Evolutionary conservation across 768 basidiomycete species (phyloP).

Genomic region (Naematelia aurantialba): DNA sequence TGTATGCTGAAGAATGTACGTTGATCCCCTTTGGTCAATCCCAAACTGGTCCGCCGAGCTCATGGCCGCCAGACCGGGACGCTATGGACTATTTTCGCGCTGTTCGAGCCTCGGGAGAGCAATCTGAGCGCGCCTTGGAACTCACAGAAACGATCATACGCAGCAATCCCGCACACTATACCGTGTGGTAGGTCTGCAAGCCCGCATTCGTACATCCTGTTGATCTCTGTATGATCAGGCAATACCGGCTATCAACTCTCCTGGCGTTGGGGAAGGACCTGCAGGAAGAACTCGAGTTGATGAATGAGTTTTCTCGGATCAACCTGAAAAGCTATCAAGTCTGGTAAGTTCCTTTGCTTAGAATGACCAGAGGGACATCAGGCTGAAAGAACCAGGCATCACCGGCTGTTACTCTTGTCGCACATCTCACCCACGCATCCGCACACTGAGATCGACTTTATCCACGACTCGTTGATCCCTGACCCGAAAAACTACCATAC

Average conservation of each 20-base stretch:
- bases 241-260: slow-evolving; percentile 88
- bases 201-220: not conserved
- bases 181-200: slow-evolving; percentile 67
- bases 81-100: slow-evolving; percentile 90
- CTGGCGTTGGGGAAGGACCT: slow-evolving; percentile 65
- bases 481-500: slow-evolving; percentile 99
- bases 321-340: slow-evolving; percentile 96
- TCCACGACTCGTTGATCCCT: slow-evolving; percentile 63
- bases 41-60: not conserved
- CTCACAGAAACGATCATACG: slow-evolving; percentile 85
- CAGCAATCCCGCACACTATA: slow-evolving; percentile 92
- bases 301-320: slow-evolving; percentile 78
- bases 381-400: slow-evolving; percentile 48
- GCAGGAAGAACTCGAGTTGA: slow-evolving; percentile 71
- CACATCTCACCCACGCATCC: slow-evolving; percentile 47
- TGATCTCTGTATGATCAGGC: slow-evolving; percentile 57
- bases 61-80: slow-evolving; percentile 66
- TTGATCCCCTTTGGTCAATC: slow-evolving; percentile 18
- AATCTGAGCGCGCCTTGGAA: slow-evolving; percentile 72
- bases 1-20: slow-evolving; percentile 84
- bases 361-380: slow-evolving; percentile 5
- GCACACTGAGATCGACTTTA: slow-evolving; percentile 69
- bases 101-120: slow-evolving; percentile 71
- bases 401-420: slow-evolving; percentile 53
- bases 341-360: slow-evolving; percentile 72